Conservation (phyloP, 2,329 filamentous ascomycete genomes). For the Exserohilum rostratum region DNA sequence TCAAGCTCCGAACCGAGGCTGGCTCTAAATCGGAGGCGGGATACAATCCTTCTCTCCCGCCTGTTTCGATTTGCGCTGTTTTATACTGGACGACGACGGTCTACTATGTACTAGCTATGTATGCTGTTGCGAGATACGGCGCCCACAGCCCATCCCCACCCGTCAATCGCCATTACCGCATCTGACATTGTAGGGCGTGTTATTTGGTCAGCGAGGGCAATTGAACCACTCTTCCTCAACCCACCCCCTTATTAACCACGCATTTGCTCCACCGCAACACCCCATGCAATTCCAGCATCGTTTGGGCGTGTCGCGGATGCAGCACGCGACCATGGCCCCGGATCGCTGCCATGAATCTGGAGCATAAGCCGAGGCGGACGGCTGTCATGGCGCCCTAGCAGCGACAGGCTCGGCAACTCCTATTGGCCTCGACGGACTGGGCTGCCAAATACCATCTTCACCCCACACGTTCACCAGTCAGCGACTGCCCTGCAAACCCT, state of each 20-base stretch:
- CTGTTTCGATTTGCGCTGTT: not conserved
- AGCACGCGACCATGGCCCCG: constrained; percentile 15
- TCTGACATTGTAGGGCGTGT: constrained; percentile 13
- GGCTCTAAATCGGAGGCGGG: not conserved
- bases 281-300: constrained; percentile 2
- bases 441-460: not conserved
- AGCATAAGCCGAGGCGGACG: constrained; percentile 9
- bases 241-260: not conserved
- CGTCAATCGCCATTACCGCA: constrained; percentile 3
- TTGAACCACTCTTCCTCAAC: not conserved
- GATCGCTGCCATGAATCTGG: constrained; percentile 12
- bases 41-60: not conserved
- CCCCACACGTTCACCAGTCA: constrained; percentile 12
- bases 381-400: not conserved
- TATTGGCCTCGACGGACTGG: constrained; percentile 19
- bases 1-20: not conserved
- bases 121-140: not conserved
- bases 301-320: not conserved
- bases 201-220: not conserved
- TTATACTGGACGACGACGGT: not conserved
- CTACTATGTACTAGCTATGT: no score
- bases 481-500: not conserved
- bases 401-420: constrained; percentile 17
- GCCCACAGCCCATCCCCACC: not conserved
- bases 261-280: not conserved